phyloP scores from a whole-genome alignment of 352 stramenopile genomes.

The Phytophthora foliorum region DNA sequence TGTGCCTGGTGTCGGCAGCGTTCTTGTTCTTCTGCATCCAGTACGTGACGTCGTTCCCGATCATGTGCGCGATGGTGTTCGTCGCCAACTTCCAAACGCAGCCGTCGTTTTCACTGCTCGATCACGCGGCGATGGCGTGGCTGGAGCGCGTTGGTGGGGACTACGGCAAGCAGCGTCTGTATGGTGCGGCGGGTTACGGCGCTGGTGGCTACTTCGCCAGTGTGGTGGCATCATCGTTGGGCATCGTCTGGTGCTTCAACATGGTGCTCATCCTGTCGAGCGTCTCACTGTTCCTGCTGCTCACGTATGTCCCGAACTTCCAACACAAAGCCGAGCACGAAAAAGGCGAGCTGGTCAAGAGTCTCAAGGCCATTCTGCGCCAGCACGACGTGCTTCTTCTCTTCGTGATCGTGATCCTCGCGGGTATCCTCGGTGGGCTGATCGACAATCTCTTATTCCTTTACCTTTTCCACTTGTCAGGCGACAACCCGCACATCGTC shows the following conservation, averaged over 20 bases:
- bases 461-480: conserved; percentile 48
- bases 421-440: conserved; percentile 43
- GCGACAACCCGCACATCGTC: conserved; percentile 48
- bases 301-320: conserved; percentile 51
- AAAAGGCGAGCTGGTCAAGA: conserved; percentile 43
- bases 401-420: conserved; percentile 46
- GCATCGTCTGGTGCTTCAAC: conserved; percentile 60
- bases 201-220: conserved; percentile 55
- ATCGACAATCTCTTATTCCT: conserved; percentile 51
- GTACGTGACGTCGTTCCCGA: conserved; percentile 51
- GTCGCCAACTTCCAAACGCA: conserved; percentile 60
- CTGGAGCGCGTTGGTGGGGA: conserved; percentile 48
- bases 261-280: conserved; percentile 54
- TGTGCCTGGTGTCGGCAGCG: conserved; percentile 54
- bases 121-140: conserved; percentile 52
- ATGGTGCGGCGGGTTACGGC: conserved; percentile 54
- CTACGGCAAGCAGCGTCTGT: conserved; percentile 63
- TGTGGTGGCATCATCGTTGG: conserved; percentile 46
- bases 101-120: conserved; percentile 52
- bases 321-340: conserved; percentile 41
- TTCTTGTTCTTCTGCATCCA: conserved; percentile 59
- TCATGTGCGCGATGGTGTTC: conserved; percentile 58
- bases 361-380: conserved; percentile 36
- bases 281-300: conserved; percentile 44
- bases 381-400: conserved; percentile 46